Percentiles rank a stretch among this genome's conserved stretches.
Evolutionary conservation across 208 protist species (phyloP).

Genomic region (Jaenimonas drosophilae): DNA sequence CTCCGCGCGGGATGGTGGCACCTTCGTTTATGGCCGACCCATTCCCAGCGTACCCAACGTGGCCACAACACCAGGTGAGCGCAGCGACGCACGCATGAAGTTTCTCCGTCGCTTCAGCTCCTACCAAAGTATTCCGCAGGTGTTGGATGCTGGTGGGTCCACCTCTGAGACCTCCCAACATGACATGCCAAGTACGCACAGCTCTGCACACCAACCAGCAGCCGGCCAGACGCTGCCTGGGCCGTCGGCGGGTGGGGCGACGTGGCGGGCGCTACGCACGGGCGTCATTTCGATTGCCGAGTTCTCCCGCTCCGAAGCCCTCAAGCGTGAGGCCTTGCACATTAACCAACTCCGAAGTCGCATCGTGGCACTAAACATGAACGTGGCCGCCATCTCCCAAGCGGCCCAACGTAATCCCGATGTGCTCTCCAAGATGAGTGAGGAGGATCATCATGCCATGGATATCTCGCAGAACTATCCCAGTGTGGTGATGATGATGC

Average conservation of each 20-base stretch:
- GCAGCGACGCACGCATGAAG: no score
- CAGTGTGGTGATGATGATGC: no score
- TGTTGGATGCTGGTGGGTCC: no score
- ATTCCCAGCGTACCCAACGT: no score
- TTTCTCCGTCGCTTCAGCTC: no score
- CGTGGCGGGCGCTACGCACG: constrained; percentile 4
- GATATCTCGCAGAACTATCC: no score
- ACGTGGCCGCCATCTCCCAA: neutral
- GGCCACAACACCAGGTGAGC: no score
- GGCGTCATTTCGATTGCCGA: constrained; percentile 16
- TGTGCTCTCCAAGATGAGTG: neutral
- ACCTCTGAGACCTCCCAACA: no score
- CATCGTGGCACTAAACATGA: constrained; percentile 6
- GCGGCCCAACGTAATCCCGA: neutral
- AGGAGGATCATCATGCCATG: neutral
- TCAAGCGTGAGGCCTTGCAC: constrained; percentile 31
- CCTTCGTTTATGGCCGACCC: no score
- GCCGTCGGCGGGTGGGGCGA: neutral
- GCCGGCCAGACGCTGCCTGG: neutral
- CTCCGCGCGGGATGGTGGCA: no score
- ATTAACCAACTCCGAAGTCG: constrained; percentile 16
- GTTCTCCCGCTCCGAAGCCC: constrained; percentile 23
- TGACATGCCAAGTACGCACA: no score
- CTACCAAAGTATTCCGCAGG: no score
- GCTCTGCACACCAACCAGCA: constrained; percentile 1